Percentiles rank a stretch among this genome's conserved stretches.
These are phyloP conservation scores for Fusarium tanahbumbuense DNA, from an alignment of 2,329 filamentous ascomycete species.

Conservation along the genomic window DNA sequence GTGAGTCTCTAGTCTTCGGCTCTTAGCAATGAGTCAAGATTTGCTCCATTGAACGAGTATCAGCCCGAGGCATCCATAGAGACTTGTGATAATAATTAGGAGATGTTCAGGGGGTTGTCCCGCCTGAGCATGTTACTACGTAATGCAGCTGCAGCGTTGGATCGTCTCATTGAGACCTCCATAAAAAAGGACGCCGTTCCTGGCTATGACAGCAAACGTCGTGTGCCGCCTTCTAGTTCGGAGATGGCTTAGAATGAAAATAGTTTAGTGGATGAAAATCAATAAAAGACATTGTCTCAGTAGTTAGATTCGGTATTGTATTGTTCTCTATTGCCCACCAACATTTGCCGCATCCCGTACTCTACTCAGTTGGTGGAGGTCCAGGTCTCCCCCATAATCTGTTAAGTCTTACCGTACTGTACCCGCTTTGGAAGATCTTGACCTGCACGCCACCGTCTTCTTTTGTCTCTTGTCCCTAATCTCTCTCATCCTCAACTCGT, in stretches of 20 bases:
- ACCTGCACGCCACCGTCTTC: neutral
- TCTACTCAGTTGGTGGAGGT: neutral
- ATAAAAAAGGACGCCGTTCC: slow-evolving; percentile 21
- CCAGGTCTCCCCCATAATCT: neutral
- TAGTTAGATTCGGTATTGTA: neutral
- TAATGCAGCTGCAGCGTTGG: neutral
- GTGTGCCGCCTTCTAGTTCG: slow-evolving; percentile 4
- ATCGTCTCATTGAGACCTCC: neutral
- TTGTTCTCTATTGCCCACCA: neutral
- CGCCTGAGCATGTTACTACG: neutral
- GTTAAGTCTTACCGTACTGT: neutral
- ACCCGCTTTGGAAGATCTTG: neutral
- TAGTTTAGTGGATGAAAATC: neutral
- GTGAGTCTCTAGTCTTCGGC: neutral
- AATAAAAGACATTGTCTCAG: neutral
- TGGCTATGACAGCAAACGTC: slow-evolving; percentile 18
- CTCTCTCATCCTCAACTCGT: neutral
- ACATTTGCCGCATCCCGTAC: neutral
- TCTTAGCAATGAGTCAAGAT: neutral
- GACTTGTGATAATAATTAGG: neutral
- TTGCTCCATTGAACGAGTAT: neutral
- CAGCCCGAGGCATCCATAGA: neutral
- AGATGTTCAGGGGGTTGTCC: slow-evolving; percentile 9
- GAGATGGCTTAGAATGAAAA: neutral
- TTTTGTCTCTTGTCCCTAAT: neutral